phyloP scores from a whole-genome alignment of 331 rosid genomes.

The Pyracantha coccinea region DNA sequence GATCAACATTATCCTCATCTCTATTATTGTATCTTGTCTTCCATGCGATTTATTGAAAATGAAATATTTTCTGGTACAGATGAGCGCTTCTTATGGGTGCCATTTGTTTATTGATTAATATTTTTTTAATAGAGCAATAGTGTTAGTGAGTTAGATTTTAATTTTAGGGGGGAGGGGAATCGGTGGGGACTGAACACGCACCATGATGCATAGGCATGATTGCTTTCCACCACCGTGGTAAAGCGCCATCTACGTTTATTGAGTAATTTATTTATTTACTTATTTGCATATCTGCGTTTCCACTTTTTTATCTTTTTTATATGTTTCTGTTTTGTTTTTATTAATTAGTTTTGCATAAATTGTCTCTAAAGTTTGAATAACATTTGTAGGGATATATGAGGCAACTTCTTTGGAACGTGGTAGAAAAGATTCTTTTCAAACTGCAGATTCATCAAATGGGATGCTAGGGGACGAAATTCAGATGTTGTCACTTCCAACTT shows the following conservation, averaged over 20 bases:
- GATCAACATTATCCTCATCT: not conserved
- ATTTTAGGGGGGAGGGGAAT: too few relatives aligned
- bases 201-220: too few relatives aligned
- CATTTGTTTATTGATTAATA: not conserved
- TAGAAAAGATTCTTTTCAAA: conserved; percentile 56
- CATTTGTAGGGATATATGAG: conserved; percentile 71
- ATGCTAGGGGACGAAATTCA: conserved; percentile 50
- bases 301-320: not conserved
- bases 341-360: conserved; percentile 1
- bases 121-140: too few relatives aligned
- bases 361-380: not conserved
- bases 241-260: too few relatives aligned
- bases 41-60: not conserved
- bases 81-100: not conserved
- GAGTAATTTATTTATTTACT: not conserved
- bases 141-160: too few relatives aligned
- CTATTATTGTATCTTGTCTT: not conserved
- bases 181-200: too few relatives aligned
- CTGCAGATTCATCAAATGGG: conserved; percentile 41
- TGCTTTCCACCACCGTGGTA: too few relatives aligned
- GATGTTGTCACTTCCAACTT: conserved; percentile 84
- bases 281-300: not conserved
- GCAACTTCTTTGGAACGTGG: conserved; percentile 83
- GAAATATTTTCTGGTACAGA: conserved; percentile 7
- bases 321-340: not conserved